Base-by-base conservation (phyloP, 352 stramenopile genomes). In the Phytophthora ramorum region DNA sequence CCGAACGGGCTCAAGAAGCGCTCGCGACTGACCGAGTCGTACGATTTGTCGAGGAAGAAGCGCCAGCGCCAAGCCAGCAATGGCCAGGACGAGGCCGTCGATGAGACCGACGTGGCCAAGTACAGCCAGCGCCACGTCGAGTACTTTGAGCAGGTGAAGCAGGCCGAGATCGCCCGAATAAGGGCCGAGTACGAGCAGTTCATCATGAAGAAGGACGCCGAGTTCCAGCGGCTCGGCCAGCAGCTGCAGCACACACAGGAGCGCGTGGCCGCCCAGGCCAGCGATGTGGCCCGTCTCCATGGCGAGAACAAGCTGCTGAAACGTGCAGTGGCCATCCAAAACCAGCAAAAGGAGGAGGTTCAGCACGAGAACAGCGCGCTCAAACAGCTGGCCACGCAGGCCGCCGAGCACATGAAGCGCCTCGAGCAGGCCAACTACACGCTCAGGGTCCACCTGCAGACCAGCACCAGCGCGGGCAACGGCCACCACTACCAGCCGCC, bases 341-440 rank as follows among this genome's bases (percentile, higher is more conserved):
- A 83, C 70, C 85, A 95, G 70, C 88, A 95, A 63, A 96, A 96
- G 60, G 86, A 94, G 26, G 88, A 95, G 55, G 84, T 80, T 10
- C 62, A 81, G 64, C 73, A 87, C 14, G 88, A 96, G 58, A 95
- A 94, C 71, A 47, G 66, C 16, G 61, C 89, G 59, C 81, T 96
- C 48, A 93, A 91, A 54, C 69, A 75, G 17, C 73, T 96, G 52
- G 75, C 88, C 34, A 77, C 79, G 19, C 88, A 96, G 68, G 85
- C 86, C 19, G 88, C 86, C 19, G 88, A 96, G 56, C 86, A 95
- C 67, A 96, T 96, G 41, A 92, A 91, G 69, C 80, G 82, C 3
- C 75, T 96, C 17, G 88, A 96, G 70, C 86, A 95, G 73, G 86
- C 78, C 56, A 96, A 96, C 76, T 96, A 95, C 65, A 89, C 88